Evolutionary conservation across 2,329 filamentous ascomycete genomes (phyloP).

Genomic region (Chaetomium sp.): DNA sequence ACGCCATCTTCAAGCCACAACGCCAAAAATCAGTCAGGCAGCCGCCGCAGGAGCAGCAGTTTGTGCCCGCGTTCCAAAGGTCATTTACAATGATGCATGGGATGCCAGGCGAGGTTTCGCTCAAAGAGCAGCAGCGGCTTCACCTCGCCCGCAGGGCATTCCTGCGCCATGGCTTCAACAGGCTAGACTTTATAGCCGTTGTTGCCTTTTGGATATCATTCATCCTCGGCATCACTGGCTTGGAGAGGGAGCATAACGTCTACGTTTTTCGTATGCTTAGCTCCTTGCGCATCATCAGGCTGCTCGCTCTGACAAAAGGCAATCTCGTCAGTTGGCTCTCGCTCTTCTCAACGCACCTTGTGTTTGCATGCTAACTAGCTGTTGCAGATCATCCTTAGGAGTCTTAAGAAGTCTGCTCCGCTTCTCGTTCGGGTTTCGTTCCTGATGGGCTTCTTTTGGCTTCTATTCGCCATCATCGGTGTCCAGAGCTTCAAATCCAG

Average conservation of each 20-base stretch:
- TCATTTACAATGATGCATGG: conserved; percentile 77
- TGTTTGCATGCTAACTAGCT: conserved; percentile 15
- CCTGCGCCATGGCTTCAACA: conserved; percentile 91
- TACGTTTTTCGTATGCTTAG: conserved; percentile 97
- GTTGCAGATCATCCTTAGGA: conserved; percentile 80
- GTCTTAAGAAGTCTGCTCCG: conserved; percentile 92
- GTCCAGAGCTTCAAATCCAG: conserved; percentile 95
- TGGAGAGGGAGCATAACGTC: conserved; percentile 71
- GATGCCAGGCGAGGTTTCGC: conserved; percentile 61
- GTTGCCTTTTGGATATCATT: conserved; percentile 96
- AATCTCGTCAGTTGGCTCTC: conserved; percentile 68
- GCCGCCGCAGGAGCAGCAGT: conserved; percentile 45
- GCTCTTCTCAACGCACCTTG: neutral
- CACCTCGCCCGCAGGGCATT: conserved; percentile 90
- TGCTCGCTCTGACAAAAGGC: conserved; percentile 90
- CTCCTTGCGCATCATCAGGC: conserved; percentile 85
- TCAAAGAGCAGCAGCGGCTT: conserved; percentile 76
- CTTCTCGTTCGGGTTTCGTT: conserved; percentile 91
- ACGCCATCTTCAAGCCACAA: conserved; percentile 78
- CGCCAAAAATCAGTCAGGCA: conserved; percentile 68
- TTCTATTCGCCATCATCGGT: conserved; percentile 93
- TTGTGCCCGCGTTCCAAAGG: conserved; percentile 67
- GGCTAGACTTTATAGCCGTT: conserved; percentile 91
- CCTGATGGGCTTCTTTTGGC: conserved; percentile 94
- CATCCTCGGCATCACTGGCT: conserved; percentile 65